Evolutionary conservation across 768 basidiomycete species (phyloP), one percentile per base, ranked within the genome.

Genomic region (Tylopilus intermedius): DNA sequence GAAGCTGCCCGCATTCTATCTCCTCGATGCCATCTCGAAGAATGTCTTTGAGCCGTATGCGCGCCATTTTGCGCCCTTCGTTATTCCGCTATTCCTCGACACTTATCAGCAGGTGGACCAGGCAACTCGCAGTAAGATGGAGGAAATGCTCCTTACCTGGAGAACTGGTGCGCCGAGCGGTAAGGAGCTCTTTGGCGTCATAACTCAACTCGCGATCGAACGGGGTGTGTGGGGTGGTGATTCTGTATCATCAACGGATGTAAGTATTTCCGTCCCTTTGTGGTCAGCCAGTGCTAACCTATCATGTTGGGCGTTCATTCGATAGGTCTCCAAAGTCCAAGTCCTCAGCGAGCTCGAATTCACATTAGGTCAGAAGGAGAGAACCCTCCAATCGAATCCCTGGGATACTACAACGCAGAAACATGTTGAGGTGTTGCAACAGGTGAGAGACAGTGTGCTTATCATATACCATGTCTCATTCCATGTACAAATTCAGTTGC

Each of bases 61-160:
- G 29, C 82, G 83, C 55, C 80, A 85, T 56, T 94, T 99, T 63
- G 79, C 88, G 10, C 78, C 83, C 9, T 81, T 93, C 66, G 88
- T 94, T 56, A 86, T 88, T 51, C 79, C 83, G 21, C 72, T 94
- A 15, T 98, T 94, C 73, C 75, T 96, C 59, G 83, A 90, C 58
- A 86, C 94, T 27, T 97, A 98, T 71, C 77, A 81, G 43, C 79
- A 83, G 61, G 94, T 96, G 58, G 94, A 96, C 65, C 82, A 83
- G 47, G 72, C 71, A 39, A 95, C 91, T 24, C 84, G 88, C 55
- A 81, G 83, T 67, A 98, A 98, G 71, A 94, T 99, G 90, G 92
- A 95, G 66, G 96, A 99, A 70, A 93, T 99, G 85, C 80, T 98
- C 13, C 71, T 90, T 27, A 95, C 96, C 6, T 99, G 96, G 96